Base-by-base conservation (phyloP, 768 basidiomycete genomes). In the Tulasnella calospora region DNA sequence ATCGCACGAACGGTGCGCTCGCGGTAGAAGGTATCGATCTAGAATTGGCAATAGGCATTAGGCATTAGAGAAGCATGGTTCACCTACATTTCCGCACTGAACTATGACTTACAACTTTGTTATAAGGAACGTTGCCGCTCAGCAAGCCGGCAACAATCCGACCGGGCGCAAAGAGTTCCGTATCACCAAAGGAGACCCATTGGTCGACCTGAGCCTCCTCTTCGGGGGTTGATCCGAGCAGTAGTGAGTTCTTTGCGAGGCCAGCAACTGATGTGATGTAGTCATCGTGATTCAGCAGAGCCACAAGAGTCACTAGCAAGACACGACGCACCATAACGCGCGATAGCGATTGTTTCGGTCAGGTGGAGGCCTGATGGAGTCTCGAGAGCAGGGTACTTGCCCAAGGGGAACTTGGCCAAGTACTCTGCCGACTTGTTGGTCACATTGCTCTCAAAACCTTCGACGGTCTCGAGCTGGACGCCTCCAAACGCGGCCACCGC, bases 321-420 rank as follows among this genome's bases (percentile, higher is more conserved):
- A n/a, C 27, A 55, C 23, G 21, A 92, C 95, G 90, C 86, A 98
- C 97, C 82, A 86, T 97, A 96, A 78, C 90, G 91, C 70, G 94
- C 92, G 84, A 99, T 95, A 71, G 95, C 90, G 76, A 85, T 83
- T 77, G 89, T 87, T 87, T 97, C 97, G 81, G 90, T 89, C 79
- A 98, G 86, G 82, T 87, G 88, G 88, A 94, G 89, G 77, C 95
- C 95, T 84, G 95, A 90, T 19, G 86, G 84, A 69, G 88, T 87
- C 84, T 95, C 94, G 75, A 92, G 88, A 47, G 92, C 91, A 36
- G 98, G 97, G 81, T 97, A 89, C 87, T 95, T 94, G 78, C 93
- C 92, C 92, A 55, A 19, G 44, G 79, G 79, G 73, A 80, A 80
- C 51, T 80, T 80, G 27, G 70, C 40, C 41, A 74, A n/a, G 79